Evolutionary conservation across 805 yeast genomes (phyloP).

Genomic region (Kazachstania africana): DNA sequence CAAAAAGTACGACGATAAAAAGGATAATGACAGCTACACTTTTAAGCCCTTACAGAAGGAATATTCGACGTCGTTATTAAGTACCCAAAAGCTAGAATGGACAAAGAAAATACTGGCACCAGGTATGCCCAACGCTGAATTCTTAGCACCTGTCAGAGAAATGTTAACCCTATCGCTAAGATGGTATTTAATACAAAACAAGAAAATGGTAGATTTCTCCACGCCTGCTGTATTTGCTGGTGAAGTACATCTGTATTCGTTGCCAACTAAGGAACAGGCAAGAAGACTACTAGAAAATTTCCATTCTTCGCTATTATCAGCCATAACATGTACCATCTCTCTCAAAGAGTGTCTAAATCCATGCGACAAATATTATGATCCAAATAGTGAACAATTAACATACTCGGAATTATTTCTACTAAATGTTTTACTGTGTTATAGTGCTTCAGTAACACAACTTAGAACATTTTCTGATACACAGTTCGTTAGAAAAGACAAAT

Average conservation of each 20-base stretch:
- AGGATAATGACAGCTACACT: not conserved
- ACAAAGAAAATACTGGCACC: slow-evolving; percentile 8
- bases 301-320: slow-evolving; percentile 8
- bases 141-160: slow-evolving; percentile 13
- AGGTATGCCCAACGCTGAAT: slow-evolving; percentile 4
- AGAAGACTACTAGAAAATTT: slow-evolving; percentile 15
- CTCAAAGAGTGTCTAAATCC: slow-evolving; percentile 11
- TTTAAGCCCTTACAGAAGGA: slow-evolving; percentile 3
- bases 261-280: slow-evolving; percentile 19
- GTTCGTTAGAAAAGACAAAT: slow-evolving; percentile 12
- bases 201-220: slow-evolving; percentile 16
- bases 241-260: slow-evolving; percentile 8
- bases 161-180: slow-evolving; percentile 12
- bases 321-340: slow-evolving; percentile 12
- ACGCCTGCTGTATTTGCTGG: slow-evolving; percentile 10
- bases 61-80: slow-evolving; percentile 13
- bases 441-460: slow-evolving; percentile 12
- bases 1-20: slow-evolving; percentile 3
- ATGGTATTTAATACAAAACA: slow-evolving; percentile 18
- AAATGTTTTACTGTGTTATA: slow-evolving; percentile 14
- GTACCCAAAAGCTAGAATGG: slow-evolving; percentile 17
- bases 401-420: slow-evolving; percentile 19
- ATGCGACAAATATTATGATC: slow-evolving; percentile 12
- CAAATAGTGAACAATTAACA: slow-evolving; percentile 6
- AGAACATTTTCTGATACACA: slow-evolving; percentile 8